Evolutionary conservation across 2,329 filamentous ascomycete species (phyloP).

Genomic region (Xylariaceae sp.): DNA sequence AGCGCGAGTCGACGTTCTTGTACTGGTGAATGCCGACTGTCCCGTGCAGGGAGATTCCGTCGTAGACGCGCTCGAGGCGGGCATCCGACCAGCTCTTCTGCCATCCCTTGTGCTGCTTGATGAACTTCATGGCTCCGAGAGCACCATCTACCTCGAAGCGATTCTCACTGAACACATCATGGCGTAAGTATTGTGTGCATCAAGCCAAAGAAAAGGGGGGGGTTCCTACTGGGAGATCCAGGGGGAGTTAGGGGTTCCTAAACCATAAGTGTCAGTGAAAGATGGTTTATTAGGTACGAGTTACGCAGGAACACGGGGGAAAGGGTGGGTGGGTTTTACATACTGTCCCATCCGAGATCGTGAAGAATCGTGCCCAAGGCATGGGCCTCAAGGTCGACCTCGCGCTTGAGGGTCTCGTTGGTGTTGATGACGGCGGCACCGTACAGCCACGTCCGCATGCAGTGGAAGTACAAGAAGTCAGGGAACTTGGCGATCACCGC

Average conservation of each 20-base stretch:
- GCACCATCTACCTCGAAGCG: slow-evolving; percentile 17
- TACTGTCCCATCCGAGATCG: slow-evolving; percentile 17
- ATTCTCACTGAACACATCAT: slow-evolving; percentile 5
- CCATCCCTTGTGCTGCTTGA: slow-evolving; percentile 11
- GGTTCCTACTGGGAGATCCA: slow-evolving; percentile 12
- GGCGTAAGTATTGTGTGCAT: slow-evolving; percentile 1
- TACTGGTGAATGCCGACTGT: slow-evolving; percentile 9
- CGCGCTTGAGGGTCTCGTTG: slow-evolving; percentile 12
- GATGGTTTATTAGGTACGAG: neutral
- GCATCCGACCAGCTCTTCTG: slow-evolving; percentile 4
- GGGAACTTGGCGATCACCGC: slow-evolving; percentile 13
- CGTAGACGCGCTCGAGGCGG: slow-evolving; percentile 13
- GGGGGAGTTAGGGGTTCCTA: slow-evolving; percentile 8
- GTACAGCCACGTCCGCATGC: slow-evolving; percentile 11
- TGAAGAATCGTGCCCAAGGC: slow-evolving; percentile 17
- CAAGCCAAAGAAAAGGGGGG: neutral
- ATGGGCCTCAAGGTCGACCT: slow-evolving; percentile 14
- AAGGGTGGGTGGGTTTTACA: too few relatives aligned
- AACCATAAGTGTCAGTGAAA: slow-evolving; percentile 1
- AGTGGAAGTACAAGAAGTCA: slow-evolving; percentile 14
- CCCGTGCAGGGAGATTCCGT: slow-evolving; percentile 15
- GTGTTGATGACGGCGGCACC: slow-evolving; percentile 14
- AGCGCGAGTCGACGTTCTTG: slow-evolving; percentile 14
- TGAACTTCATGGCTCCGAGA: slow-evolving; percentile 11
- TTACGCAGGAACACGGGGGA: too few relatives aligned